Percentiles rank a stretch among this genome's conserved stretches.
Conservation (phyloP, 495 filamentous ascomycete genomes). For the Podospora bellae-mahoneyi region DNA sequence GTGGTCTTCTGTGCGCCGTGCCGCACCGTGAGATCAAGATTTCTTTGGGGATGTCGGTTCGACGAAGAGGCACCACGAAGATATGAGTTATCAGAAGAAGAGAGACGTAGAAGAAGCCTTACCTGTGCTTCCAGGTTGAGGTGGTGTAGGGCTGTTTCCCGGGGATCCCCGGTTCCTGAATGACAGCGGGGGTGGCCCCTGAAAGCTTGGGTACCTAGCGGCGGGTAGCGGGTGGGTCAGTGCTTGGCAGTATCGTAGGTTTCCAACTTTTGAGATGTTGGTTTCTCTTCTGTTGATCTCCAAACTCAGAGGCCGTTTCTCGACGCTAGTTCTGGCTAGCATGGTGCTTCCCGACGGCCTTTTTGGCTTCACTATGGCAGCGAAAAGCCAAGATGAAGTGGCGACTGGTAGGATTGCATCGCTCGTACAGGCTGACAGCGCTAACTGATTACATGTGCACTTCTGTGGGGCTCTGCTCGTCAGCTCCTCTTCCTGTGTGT, state of each 20-base stretch:
- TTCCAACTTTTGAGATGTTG: not conserved
- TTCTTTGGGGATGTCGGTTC: no score
- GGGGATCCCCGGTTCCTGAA: not conserved
- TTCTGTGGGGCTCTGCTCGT: not conserved
- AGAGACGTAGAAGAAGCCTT: no score
- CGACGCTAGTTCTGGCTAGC: not conserved
- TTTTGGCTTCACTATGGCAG: not conserved
- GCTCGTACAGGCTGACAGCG: not conserved
- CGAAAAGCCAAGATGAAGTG: not conserved
- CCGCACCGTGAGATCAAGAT: not conserved
- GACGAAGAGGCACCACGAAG: not conserved
- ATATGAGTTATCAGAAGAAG: not conserved
- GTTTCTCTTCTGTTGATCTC: not conserved
- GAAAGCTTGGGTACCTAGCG: not conserved
- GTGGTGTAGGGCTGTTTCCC: not conserved
- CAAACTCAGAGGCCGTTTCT: not conserved
- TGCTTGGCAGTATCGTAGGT: not conserved
- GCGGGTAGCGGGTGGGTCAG: not conserved
- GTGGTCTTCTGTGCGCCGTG: not conserved
- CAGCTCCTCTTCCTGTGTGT: not conserved
- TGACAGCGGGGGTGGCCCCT: not conserved
- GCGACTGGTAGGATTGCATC: not conserved
- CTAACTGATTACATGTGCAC: not conserved
- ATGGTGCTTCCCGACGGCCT: not conserved
- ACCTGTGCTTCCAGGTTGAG: no score